Evolutionary conservation across 805 yeast genomes (phyloP).

Genomic region (Sungouiella blattae): DNA sequence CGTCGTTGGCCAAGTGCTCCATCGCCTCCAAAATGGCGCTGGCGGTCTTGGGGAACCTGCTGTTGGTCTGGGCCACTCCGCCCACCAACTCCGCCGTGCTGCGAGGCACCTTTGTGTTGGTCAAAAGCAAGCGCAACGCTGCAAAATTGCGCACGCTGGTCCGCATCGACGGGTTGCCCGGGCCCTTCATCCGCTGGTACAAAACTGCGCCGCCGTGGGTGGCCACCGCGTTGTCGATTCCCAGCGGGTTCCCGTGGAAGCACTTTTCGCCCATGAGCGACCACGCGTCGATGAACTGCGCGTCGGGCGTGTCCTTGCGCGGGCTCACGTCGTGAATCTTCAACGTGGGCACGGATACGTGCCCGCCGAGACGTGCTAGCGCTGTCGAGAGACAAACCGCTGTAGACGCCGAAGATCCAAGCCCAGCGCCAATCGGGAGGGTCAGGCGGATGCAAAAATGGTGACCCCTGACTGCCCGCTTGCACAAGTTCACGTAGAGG

Average conservation of each 20-base stretch:
- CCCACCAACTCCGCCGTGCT: slow-evolving; percentile 82
- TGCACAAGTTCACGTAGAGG: slow-evolving; percentile 60
- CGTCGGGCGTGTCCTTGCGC: slow-evolving; percentile 36
- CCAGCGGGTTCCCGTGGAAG: slow-evolving; percentile 95
- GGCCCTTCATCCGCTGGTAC: slow-evolving; percentile 63
- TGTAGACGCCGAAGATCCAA: slow-evolving; percentile 90
- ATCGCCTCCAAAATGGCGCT: slow-evolving; percentile 68
- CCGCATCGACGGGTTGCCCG: slow-evolving; percentile 55
- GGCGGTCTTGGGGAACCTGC: slow-evolving; percentile 52
- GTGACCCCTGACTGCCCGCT: slow-evolving; percentile 43
- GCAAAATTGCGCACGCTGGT: slow-evolving; percentile 73
- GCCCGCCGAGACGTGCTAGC: slow-evolving; percentile 57
- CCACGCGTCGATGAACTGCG: slow-evolving; percentile 75
- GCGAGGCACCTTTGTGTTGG: slow-evolving; percentile 85
- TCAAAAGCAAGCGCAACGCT: slow-evolving; percentile 65
- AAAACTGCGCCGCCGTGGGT: slow-evolving; percentile 94
- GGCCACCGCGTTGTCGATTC: slow-evolving; percentile 95
- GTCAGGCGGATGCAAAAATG: slow-evolving; percentile 73
- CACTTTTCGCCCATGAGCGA: slow-evolving; percentile 92
- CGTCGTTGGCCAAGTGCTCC: slow-evolving; percentile 69
- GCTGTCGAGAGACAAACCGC: slow-evolving; percentile 83
- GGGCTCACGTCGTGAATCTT: slow-evolving; percentile 28
- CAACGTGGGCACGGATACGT: slow-evolving; percentile 39
- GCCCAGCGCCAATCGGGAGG: slow-evolving; percentile 93
- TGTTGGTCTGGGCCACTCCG: slow-evolving; percentile 57